phyloP scores from a whole-genome alignment of 768 basidiomycete species.

The Podaxis rugospora region DNA sequence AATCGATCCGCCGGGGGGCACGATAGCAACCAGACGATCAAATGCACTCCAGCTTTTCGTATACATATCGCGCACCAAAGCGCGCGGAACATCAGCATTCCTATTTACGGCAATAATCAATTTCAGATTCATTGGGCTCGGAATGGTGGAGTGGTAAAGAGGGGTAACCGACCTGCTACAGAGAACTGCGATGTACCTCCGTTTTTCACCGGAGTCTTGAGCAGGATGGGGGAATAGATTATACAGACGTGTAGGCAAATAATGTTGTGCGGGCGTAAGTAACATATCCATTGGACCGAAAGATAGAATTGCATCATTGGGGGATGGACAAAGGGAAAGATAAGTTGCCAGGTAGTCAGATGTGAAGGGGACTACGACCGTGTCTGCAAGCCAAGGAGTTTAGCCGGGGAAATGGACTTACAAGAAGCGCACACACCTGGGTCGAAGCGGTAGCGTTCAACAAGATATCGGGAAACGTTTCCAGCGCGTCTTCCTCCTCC shows the following conservation, averaged over 20 bases:
- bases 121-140: background rate
- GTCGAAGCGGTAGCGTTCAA: constrained; percentile 80
- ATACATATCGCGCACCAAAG: constrained; percentile 85
- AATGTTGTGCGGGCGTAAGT: constrained; percentile 71
- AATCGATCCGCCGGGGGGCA: constrained; percentile 87
- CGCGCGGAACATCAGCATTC: constrained; percentile 82
- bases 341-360: constrained; percentile 74
- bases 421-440: constrained; percentile 39
- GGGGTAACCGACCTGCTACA: constrained; percentile 52
- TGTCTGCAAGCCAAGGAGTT: constrained; percentile 37
- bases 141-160: background rate
- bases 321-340: constrained; percentile 68
- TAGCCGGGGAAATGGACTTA: constrained; percentile 10
- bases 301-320: constrained; percentile 70
- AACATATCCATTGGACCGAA: constrained; percentile 81
- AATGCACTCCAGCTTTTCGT: constrained; percentile 93
- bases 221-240: constrained; percentile 77
- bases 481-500: constrained; percentile 62
- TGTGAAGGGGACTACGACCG: constrained; percentile 72
- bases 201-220: constrained; percentile 69
- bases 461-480: constrained; percentile 68
- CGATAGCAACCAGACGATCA: constrained; percentile 82
- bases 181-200: constrained; percentile 68
- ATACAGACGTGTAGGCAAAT: constrained; percentile 71
- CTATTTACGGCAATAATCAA: constrained; percentile 27